Evolutionary conservation across 495 filamentous ascomycete species (phyloP).

Genomic region (Neurospora sp.): DNA sequence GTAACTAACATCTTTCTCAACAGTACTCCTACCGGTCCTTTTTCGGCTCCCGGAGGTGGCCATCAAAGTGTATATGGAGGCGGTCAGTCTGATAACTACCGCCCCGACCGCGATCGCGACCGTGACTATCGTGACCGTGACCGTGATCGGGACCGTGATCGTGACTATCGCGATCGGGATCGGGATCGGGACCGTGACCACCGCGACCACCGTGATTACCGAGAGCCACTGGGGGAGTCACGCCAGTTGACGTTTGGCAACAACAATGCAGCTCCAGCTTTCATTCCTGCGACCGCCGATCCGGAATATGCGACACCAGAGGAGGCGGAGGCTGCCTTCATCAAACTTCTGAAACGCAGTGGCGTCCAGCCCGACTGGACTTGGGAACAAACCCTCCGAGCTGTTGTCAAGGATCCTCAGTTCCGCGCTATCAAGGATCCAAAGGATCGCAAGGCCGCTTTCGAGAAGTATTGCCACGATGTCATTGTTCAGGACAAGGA

Average conservation of each 20-base stretch:
- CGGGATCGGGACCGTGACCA: conserved; percentile 14
- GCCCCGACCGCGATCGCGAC: conserved; percentile 19
- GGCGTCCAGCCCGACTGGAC: conserved; percentile 84
- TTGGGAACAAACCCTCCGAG: conserved; percentile 84
- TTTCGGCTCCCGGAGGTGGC: conserved; percentile 52
- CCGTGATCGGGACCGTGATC: conserved; percentile 11
- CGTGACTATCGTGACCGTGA: conserved; percentile 14
- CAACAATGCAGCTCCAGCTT: conserved; percentile 50
- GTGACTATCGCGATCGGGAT: conserved; percentile 11
- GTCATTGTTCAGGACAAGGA: conserved; percentile 90
- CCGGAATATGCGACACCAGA: conserved; percentile 78
- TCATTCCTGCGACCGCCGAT: conserved; percentile 57
- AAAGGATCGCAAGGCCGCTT: conserved; percentile 80
- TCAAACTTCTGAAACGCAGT: conserved; percentile 77
- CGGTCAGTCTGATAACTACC: conserved; percentile 24
- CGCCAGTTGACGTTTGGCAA: conserved; percentile 62
- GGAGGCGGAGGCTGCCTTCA: conserved; percentile 89
- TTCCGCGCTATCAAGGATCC: conserved; percentile 92
- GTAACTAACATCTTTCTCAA: conserved; percentile 8
- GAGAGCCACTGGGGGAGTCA: conserved; percentile 51
- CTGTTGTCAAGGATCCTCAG: conserved; percentile 85
- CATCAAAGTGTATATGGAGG: conserved; percentile 27
- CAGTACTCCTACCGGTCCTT: conserved; percentile 50
- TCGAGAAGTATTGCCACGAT: conserved; percentile 91
- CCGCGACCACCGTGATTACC: conserved; percentile 26